Base-by-base conservation (phyloP, 805 yeast genomes). In the Wickerhamiella vanderwaltii region DNA sequence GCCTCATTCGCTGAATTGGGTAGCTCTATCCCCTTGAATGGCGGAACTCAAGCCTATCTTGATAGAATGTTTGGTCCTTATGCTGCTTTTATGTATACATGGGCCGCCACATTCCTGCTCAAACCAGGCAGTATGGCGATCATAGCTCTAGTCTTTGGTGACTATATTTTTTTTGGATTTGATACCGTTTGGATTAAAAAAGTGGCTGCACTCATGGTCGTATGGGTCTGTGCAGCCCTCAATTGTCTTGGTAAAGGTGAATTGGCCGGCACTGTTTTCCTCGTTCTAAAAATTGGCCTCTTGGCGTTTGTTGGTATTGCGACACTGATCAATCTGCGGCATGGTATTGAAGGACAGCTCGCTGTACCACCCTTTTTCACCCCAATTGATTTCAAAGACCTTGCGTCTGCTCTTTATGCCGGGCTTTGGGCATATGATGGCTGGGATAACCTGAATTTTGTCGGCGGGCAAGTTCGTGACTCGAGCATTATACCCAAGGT, bases 371-470 rank as follows among this genome's bases (percentile, higher is more conserved):
- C 52, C 0, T 36, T 60, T 12, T 58, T 55, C 45, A 48, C 47
- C 9, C 49, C 60, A 9, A 41, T 35, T 2, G 40, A 51, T 5
- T 34, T 60, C 2, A 56, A 61, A 12, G 52, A 53, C 24, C 51
- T 56, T 29, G 62, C 66, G 1, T 49, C 58, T 5, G 68, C 68
- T 0, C 46, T 64, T 5, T 64, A 60, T 43, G 66, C 66, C 1
- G 68, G 64, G 1, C 48, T 65, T 1, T 64, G 68, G 68, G 68
- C 68, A 2, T 64, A 60, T 39, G 69, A 64, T 39, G 69, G 69
- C 23, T 64, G 69, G 69, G 69, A 64, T 43, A 64, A 64, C 46
- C 55, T 62, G 44, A 64, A 64, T 48, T 64, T 58, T 44, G 61
- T 64, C 24, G 53, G 64, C 2, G 68, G 65, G 2, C 68, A 64